Base-by-base conservation (phyloP, 2,329 filamentous ascomycete species). In the Trichophyton verrucosum region DNA sequence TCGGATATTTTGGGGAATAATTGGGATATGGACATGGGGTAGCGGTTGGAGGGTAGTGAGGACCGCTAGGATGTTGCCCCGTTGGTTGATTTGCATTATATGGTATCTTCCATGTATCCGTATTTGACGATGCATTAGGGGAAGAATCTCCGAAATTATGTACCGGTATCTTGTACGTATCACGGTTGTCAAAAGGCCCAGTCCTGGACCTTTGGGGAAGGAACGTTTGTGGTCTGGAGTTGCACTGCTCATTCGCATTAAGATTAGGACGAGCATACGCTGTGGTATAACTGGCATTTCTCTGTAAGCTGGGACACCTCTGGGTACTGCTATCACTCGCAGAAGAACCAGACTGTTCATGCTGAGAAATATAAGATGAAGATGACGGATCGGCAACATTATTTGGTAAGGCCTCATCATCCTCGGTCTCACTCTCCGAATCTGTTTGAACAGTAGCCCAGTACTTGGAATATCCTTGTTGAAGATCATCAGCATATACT, bases 381-480 rank as follows among this genome's bases (percentile, higher is more conserved):
- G 22, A 24, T 20, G 46, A 51, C 8, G 46, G 46, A 51, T 51
- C 46, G 3, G 46, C 1, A 27, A 11, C 17, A 20, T 51, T 51
- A 3, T n/a, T 51, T 51, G 46, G 22, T 11, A 22, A 20, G n/a
- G 7, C 20, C 13, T 51, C 46, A 51, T 51, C 22, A 6, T 13
- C 20, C 11, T 27, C 46, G 4, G 8, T 4, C 46, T 27, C 46
- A 22, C 13, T 51, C 9, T 64, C 72, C 5, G 67, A 61, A 30
- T 75, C 73, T 49, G 68, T 74, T 60, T 72, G 71, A 11, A 74
- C 71, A 17, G 66, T 69, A n/a, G 73, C 70, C 62, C 75, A 73
- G 59, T 71, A 72, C 15, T 61, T 64, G 5, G 69, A 70, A 60
- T 73, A 74, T 57, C 67, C 58, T 24, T 68, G 69, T n/a, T 71